Evolutionary conservation across 495 filamentous ascomycete species (phyloP), one percentile per base, ranked within the genome.

Genomic region (Penicillium coprophilum): DNA sequence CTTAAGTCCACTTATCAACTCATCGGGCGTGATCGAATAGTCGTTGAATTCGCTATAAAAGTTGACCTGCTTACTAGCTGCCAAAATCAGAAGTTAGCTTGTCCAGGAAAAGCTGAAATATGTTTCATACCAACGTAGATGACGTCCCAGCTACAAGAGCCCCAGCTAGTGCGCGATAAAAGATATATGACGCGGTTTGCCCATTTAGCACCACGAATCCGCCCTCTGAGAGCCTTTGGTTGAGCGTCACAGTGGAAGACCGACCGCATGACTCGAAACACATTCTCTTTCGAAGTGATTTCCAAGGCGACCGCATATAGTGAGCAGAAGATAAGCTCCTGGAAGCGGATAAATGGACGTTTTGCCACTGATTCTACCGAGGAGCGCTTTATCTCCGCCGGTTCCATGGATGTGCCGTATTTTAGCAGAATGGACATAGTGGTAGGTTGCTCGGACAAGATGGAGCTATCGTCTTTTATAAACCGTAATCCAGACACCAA

Each of bases 141-240:
- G 1, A 52, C 17, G 34, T 52, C 50, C 36, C 50, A 52, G 50
- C 50, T 52, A 40, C 11, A n/a, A 15, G n/a, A 27, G 15, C 36
- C 50, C 15, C 50, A 43, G 23, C 43, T 43, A 43, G 50, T 52
- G 32, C 23, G 50, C 6, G 50, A 43, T 41, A 52, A 23, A 40
- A 40, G 34, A 24, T 43, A 27, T 28, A 52, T 52, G 23, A 20
- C 34, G n/a, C 39, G 19, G 20, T 52, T 52, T 43, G 50, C 36
- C 50, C 50, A 52, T 52, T 52, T 52, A 1, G 50, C 50, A 52
- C 50, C 50, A 39, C 36, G 50, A 31, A 52, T 52, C 23, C 38
- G 50, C 43, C 4, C 8, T 30, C 50, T 52, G 7, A 41, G 39
- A 34, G 32, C 23, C 21, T 40, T 9, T 24, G 36, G 43, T 1